Conservation (phyloP, 495 filamentous ascomycete genomes). For the Neurospora sp. region DNA sequence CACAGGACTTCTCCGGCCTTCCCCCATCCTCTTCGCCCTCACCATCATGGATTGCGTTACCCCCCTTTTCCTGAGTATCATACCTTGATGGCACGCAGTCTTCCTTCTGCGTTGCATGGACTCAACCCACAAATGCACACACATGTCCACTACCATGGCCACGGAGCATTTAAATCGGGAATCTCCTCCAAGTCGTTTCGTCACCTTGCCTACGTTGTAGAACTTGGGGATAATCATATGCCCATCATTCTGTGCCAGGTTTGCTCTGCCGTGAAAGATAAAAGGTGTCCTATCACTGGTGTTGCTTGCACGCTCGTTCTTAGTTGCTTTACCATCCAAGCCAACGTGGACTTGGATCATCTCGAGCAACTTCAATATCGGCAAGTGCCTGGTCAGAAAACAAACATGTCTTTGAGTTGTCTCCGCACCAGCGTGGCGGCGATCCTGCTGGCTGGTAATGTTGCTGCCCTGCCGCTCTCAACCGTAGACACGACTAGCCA, state of each 20-base stretch:
- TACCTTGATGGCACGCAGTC: neutral
- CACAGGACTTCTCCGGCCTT: neutral
- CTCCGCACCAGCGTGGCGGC: constrained; percentile 10
- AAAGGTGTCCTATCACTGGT: neutral
- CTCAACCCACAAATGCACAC: neutral
- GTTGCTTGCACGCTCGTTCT: neutral
- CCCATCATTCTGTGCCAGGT: neutral
- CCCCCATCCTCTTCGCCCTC: neutral
- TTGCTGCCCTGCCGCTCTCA: constrained; percentile 5
- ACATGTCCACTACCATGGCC: neutral
- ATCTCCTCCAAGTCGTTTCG: neutral
- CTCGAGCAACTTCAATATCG: neutral
- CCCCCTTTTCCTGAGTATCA: neutral
- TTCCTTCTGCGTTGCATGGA: neutral
- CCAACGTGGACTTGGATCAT: neutral
- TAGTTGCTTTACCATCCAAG: neutral
- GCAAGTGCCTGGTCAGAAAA: neutral
- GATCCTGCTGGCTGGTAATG: constrained; percentile 4
- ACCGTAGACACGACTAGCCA: neutral
- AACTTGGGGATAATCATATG: neutral
- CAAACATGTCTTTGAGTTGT: constrained; percentile 8
- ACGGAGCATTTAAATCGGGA: neutral
- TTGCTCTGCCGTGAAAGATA: neutral
- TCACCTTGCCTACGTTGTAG: neutral
- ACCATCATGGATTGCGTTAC: neutral